phyloP scores from a whole-genome alignment of 108 stramenopile genomes.

The Nitzschia sp. region DNA sequence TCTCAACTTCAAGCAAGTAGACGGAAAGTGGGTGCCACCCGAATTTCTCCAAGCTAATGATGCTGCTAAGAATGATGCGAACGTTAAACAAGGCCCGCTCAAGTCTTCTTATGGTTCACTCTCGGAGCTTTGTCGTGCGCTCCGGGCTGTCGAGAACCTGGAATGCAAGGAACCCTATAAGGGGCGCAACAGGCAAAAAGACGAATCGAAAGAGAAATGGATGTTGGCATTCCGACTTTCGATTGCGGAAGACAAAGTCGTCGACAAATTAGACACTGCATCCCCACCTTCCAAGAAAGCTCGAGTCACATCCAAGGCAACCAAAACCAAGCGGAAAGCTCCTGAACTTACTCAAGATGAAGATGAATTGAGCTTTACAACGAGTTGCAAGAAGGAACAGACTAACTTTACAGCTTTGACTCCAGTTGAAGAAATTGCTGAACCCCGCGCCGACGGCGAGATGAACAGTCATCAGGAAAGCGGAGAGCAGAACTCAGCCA shows the following conservation, averaged over 20 bases:
- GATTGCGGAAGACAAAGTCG: constrained; percentile 8
- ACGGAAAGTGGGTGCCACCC: background rate
- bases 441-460: too few species aligned
- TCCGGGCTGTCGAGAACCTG: constrained; percentile 1
- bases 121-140: background rate
- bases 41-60: background rate
- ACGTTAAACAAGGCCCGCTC: background rate
- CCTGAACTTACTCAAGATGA: too few species aligned
- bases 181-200: background rate
- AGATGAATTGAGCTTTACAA: too few species aligned
- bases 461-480: too few species aligned
- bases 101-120: constrained; percentile 3
- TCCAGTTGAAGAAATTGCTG: too few species aligned
- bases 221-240: constrained; percentile 9
- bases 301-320: too few species aligned
- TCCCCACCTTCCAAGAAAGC: too few species aligned
- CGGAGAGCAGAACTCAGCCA: too few species aligned
- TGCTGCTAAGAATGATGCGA: background rate
- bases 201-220: constrained; percentile 4
- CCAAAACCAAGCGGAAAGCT: too few species aligned
- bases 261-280: too few species aligned
- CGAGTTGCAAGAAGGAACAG: too few species aligned
- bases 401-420: too few species aligned
- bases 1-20: background rate
- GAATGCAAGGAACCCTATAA: background rate